phyloP scores from a whole-genome alignment of 1,139 yeast species.

The Saccharomyces hybrid region DNA sequence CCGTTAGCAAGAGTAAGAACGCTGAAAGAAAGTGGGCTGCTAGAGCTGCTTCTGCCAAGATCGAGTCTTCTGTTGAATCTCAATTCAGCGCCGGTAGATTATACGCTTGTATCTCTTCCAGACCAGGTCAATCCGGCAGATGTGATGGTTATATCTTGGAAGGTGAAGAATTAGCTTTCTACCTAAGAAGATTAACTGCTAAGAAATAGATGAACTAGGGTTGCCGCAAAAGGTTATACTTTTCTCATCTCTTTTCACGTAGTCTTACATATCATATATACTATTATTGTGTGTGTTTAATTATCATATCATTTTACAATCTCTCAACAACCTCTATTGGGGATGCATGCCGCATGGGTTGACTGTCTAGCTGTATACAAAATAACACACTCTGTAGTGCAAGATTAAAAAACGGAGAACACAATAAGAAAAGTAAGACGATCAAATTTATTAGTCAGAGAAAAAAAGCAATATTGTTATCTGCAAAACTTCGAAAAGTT shows the following conservation, averaged over 20 bases:
- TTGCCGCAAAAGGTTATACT: slow-evolving; percentile 41
- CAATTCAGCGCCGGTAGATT: too few relatives aligned
- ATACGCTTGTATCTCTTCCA: too few relatives aligned
- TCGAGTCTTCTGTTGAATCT: too few relatives aligned
- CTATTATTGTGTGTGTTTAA: not conserved
- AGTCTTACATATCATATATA: not conserved
- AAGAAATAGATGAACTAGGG: slow-evolving; percentile 54
- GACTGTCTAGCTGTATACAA: too few relatives aligned
- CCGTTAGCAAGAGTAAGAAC: too few relatives aligned
- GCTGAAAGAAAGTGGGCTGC: too few relatives aligned
- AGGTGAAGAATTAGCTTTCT: too few relatives aligned
- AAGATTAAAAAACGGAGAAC: not conserved
- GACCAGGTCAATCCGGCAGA: too few relatives aligned
- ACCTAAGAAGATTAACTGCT: too few relatives aligned
- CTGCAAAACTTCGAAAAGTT: slow-evolving; percentile 32
- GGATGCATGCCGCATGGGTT: not conserved
- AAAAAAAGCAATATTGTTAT: slow-evolving; percentile 33
- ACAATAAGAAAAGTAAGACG: too few relatives aligned
- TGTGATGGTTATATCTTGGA: too few relatives aligned
- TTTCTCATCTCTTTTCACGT: slow-evolving; percentile 22
- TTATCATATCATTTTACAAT: not conserved
- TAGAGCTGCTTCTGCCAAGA: too few relatives aligned
- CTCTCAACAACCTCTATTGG: not conserved
- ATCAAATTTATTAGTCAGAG: slow-evolving; percentile 11
- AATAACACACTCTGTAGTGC: not conserved